phyloP scores from a whole-genome alignment of 345 rosid genomes.

The Pseudoturritis turrita region DNA sequence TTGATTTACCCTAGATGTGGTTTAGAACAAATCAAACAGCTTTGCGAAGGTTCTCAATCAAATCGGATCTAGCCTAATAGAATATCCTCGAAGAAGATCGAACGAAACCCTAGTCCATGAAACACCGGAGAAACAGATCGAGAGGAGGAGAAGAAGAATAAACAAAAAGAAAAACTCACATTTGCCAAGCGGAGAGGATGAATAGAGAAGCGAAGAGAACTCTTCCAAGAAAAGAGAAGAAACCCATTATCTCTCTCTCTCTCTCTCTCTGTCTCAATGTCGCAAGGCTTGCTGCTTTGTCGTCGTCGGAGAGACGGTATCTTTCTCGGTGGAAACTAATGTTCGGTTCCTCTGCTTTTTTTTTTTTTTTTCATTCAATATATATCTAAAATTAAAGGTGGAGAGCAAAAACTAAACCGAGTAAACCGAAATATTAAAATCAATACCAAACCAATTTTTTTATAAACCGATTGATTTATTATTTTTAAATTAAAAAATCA shows the following conservation, averaged over 20 bases:
- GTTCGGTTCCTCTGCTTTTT: constrained; percentile 8
- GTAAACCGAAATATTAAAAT: background rate
- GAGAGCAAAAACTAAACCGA: background rate
- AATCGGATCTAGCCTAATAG: background rate
- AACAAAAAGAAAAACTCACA: constrained; percentile 34
- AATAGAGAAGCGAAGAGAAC: constrained; percentile 82
- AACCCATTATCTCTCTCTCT: constrained; percentile 54
- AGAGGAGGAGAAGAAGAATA: background rate
- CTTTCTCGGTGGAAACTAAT: constrained; percentile 8
- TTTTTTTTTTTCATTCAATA: background rate
- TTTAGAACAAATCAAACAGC: constrained; percentile 1
- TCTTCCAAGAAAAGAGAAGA: constrained; percentile 84
- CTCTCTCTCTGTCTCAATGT: background rate
- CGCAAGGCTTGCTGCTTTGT: background rate
- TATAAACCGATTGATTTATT: too few relatives aligned
- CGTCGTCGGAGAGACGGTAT: constrained; percentile 17
- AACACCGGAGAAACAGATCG: background rate
- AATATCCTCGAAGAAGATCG: background rate
- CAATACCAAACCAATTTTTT: too few relatives aligned
- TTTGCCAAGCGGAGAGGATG: constrained; percentile 91
- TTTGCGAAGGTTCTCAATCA: background rate
- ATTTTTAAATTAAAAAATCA: too few relatives aligned
- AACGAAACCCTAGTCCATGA: background rate
- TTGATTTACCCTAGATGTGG: constrained; percentile 2
- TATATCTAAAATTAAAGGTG: too few relatives aligned